phyloP scores from a whole-genome alignment of 495 filamentous ascomycete genomes.

The Zalerion maritima region DNA sequence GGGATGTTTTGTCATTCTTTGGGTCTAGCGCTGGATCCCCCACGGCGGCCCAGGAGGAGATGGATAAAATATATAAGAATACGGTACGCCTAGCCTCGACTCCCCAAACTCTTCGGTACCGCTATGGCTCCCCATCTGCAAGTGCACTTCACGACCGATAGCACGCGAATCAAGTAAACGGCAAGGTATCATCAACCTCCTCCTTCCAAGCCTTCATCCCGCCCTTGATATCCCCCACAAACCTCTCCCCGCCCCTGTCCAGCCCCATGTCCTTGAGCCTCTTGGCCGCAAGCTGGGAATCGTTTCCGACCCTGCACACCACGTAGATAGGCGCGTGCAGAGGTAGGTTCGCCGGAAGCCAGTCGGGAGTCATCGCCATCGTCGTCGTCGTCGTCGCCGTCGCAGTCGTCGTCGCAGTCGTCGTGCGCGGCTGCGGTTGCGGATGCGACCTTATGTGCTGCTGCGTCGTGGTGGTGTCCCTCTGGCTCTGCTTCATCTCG shows the following conservation, averaged over 20 bases:
- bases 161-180: slow-evolving; percentile 40
- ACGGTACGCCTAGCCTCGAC: no score
- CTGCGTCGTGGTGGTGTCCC: slow-evolving; percentile 2
- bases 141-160: no score
- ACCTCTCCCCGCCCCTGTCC: slow-evolving; percentile 38
- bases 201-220: slow-evolving; percentile 76
- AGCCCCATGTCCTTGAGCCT: slow-evolving; percentile 53
- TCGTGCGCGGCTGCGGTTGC: no score
- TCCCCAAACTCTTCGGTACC: no score
- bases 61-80: no score
- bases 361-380: slow-evolving; percentile 15
- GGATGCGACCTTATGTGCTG: no score
- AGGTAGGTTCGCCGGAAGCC: slow-evolving; percentile 25
- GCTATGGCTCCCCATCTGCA: no score
- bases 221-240: slow-evolving; percentile 64
- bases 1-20: no score
- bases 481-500: background rate
- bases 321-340: slow-evolving; percentile 45
- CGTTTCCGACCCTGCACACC: slow-evolving; percentile 75
- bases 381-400: slow-evolving; percentile 4
- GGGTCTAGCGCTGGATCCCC: no score
- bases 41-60: no score
- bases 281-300: slow-evolving; percentile 67
- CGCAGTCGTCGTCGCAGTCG: no score
- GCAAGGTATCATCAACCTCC: slow-evolving; percentile 58